Percentiles rank a stretch among this genome's conserved stretches.
Conservation (phyloP, 1,284 basidiomycete genomes). For the Polyporus tsugae region DNA sequence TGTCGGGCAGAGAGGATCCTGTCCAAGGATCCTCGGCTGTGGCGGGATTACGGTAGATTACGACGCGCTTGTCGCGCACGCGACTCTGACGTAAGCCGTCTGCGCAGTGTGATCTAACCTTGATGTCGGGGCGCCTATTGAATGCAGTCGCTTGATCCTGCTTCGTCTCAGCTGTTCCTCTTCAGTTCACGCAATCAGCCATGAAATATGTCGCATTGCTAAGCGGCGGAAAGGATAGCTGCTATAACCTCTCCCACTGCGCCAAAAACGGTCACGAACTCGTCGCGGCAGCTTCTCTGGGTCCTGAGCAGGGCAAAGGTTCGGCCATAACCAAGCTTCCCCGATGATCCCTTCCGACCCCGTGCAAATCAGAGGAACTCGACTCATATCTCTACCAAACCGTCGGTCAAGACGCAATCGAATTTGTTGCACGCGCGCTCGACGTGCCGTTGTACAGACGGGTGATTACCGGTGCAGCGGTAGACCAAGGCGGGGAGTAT, state of each 20-base stretch:
- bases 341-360: constrained; percentile 29
- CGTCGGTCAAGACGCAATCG: constrained; percentile 94
- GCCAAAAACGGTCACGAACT: constrained; percentile 88
- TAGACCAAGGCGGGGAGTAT: constrained; percentile 89
- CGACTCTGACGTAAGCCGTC: constrained; percentile 34
- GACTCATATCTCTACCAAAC: constrained; percentile 99
- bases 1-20: constrained; percentile 28
- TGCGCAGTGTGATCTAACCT: constrained; percentile 17
- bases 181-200: not conserved
- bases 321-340: constrained; percentile 28
- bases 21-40: constrained; percentile 28
- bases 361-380: constrained; percentile 81
- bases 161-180: not conserved
- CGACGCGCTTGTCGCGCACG: constrained; percentile 30
- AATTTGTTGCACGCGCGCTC: constrained; percentile 87
- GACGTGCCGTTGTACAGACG: constrained; percentile 87
- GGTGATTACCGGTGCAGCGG: constrained; percentile 82
- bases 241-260: constrained; percentile 95
- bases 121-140: constrained; percentile 6
- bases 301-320: constrained; percentile 90
- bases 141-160: not conserved
- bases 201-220: constrained; percentile 98
- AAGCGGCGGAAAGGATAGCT: constrained; percentile 98
- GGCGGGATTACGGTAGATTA: constrained; percentile 27
- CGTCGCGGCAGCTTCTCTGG: constrained; percentile 89